Evolutionary conservation across 2,329 filamentous ascomycete genomes (phyloP), one percentile per base, ranked within the genome.

Genomic region (Talaromyces verruculosus): DNA sequence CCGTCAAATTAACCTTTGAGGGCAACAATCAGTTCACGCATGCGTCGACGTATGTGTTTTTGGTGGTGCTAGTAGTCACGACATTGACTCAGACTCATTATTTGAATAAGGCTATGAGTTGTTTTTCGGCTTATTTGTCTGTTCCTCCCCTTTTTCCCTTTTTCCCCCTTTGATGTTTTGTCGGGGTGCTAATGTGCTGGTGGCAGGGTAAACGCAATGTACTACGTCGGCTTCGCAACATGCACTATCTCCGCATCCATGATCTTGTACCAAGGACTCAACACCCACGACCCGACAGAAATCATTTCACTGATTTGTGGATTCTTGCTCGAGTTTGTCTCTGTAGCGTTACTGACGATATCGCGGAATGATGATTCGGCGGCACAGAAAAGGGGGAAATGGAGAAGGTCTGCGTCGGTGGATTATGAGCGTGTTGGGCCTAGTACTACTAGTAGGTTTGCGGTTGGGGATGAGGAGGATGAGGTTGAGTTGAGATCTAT

Each of bases 61-160:
- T 66, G 19, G 37, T 66, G 37, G 65, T 58, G 6, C n/a, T 66
- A 19, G 60, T 66, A 8, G 35, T 66, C 13, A 66, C 65, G 25
- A 66, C 65, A 13, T 49, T 66, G 55, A 63, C 65, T 13, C 65
- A 66, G 45, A 66, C 65, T n/a, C 65, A 66, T 51, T 66, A 66
- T 49, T 53, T 66, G 60, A 66, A 66, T 47, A 66, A 66, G 61
- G 65, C 65, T 22, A 66, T 66, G 65, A 66, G 65, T 22, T 22
- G 49, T 53, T 66, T 63, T 41, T 17, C 65, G 17, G 65, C 65
- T 51, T 66, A 61, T 37, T 53, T 66, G 65, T 66, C 13, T 10
- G 60, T 37, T n/a, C 37, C 6, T 17, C 59, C n/a, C 30, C 10
- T 11, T 1, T 3, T 11, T 13, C 6, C 11, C 10, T 7, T 11